These are phyloP conservation scores for Cladophialophora psammophila DNA, from an alignment of 2,329 filamentous ascomycete genomes.

Conservation along the genomic window DNA sequence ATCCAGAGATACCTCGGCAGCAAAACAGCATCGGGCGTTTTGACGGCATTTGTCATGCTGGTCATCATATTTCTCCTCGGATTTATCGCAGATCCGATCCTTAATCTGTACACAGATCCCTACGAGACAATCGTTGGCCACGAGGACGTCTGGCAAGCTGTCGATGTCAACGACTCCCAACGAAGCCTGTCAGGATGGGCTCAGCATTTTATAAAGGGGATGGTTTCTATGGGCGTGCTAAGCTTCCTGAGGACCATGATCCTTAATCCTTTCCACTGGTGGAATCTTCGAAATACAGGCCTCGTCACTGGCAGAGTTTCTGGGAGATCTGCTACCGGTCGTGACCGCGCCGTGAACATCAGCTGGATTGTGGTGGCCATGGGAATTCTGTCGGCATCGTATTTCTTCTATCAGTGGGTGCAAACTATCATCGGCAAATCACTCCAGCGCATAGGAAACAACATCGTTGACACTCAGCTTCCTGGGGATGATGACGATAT, in stretches of 20 bases:
- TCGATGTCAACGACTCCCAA: slow-evolving; percentile 29
- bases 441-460: slow-evolving; percentile 40
- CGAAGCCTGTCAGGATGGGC: slow-evolving; percentile 67
- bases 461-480: slow-evolving; percentile 41
- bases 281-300: slow-evolving; percentile 72
- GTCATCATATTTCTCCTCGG: slow-evolving; percentile 80
- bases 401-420: slow-evolving; percentile 40
- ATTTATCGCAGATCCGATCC: slow-evolving; percentile 90
- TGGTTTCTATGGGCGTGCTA: slow-evolving; percentile 86
- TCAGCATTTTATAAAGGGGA: slow-evolving; percentile 86
- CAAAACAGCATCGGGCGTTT: slow-evolving; percentile 68
- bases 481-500: slow-evolving; percentile 41
- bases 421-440: slow-evolving; percentile 37
- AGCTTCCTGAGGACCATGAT: slow-evolving; percentile 83
- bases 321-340: slow-evolving; percentile 61
- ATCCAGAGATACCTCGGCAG: slow-evolving; percentile 63
- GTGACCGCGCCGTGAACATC: slow-evolving; percentile 78
- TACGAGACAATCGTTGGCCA: slow-evolving; percentile 61
- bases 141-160: slow-evolving; percentile 47
- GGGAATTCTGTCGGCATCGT: slow-evolving; percentile 62
- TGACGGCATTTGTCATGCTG: slow-evolving; percentile 77
- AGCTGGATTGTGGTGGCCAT: slow-evolving; percentile 81
- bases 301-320: slow-evolving; percentile 47
- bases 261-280: slow-evolving; percentile 76
- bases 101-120: slow-evolving; percentile 86